Evolutionary conservation across 2,329 filamentous ascomycete genomes (phyloP), one percentile per base, ranked within the genome.

Genomic region (Fusarium goolgardi): DNA sequence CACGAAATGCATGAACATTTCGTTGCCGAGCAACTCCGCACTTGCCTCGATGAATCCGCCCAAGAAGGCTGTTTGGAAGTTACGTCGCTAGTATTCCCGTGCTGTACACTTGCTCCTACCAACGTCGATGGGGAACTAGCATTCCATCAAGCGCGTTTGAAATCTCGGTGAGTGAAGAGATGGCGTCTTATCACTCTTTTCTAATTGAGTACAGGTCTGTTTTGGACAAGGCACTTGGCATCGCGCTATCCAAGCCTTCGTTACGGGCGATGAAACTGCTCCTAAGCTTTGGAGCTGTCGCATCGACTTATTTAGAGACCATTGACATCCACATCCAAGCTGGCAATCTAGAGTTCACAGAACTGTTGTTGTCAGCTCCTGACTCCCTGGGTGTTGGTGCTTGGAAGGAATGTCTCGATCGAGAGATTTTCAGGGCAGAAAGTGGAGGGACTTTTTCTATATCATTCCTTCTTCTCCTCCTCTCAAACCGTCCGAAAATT

Each of bases 241-340:
- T 68, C 4, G 65, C 65, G 1, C 6, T 68, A 6, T 56, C 35
- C 3, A 61, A 32, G 3, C 16, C 37, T 0, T 69, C 65, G 0
- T 13, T 50, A 0, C 29, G 29, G 4, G 35, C 49, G 0, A 51
- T 55, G 43, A 62, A 51, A 3, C 47, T 68, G 0, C 40, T 68
- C 0, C 7, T 68, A 2, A 69, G 65, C 3, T 68, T 69, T 1
- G 65, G 65, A 3, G 65, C 65, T 0, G n/a, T 35, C 0, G 55
- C 59, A 8, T 51, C 44, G 0, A 32, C 23, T 0, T 46, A 27
- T 6, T 10, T 45, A 6, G 51, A 31, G 0, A 5, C 15, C 1
- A 29, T 68, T 2, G 3, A 11, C 2, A 12, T 56, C 0, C 55
- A 57, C 1, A 20, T 65, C 12, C 41, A 25, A 16, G 21, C 16